These are phyloP conservation scores for Alnus rubra DNA, from an alignment of 306 rosid species.

Conservation along the genomic window DNA sequence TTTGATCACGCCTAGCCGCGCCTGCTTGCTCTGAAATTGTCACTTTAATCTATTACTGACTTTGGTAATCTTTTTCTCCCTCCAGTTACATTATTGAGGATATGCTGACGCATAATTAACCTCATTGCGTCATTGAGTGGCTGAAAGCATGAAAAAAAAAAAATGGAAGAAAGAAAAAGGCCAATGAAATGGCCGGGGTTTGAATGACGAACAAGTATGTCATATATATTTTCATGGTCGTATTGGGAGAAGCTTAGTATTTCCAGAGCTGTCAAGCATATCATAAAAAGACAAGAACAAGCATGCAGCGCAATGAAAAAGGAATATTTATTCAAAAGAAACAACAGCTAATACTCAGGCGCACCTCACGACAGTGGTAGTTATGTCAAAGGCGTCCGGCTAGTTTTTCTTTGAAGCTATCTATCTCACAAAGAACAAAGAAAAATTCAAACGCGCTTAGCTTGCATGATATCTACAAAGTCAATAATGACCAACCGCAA, in stretches of 20 bases:
- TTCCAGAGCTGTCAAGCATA: not conserved
- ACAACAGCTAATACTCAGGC: not conserved
- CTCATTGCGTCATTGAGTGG: no score
- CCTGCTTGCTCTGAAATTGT: no score
- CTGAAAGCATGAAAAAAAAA: no score
- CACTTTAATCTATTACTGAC: no score
- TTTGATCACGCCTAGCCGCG: no score
- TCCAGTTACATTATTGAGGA: no score
- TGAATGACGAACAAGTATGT: not conserved
- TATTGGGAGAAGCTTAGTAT: not conserved
- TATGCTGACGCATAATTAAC: no score
- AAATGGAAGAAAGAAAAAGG: no score
- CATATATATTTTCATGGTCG: not conserved
- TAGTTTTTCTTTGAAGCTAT: not conserved
- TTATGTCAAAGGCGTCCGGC: not conserved
- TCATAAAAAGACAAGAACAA: not conserved
- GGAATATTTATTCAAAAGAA: not conserved
- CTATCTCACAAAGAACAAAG: not conserved
- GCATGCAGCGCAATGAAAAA: not conserved
- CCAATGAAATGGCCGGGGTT: no score
- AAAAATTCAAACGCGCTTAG: not conserved
- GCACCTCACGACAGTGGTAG: not conserved
- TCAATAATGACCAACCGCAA: constrained; percentile 8
- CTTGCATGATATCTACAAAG: not conserved
- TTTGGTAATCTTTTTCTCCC: no score